phyloP scores from a whole-genome alignment of 2,329 filamentous ascomycete genomes.

The Chaetomium globosum region DNA sequence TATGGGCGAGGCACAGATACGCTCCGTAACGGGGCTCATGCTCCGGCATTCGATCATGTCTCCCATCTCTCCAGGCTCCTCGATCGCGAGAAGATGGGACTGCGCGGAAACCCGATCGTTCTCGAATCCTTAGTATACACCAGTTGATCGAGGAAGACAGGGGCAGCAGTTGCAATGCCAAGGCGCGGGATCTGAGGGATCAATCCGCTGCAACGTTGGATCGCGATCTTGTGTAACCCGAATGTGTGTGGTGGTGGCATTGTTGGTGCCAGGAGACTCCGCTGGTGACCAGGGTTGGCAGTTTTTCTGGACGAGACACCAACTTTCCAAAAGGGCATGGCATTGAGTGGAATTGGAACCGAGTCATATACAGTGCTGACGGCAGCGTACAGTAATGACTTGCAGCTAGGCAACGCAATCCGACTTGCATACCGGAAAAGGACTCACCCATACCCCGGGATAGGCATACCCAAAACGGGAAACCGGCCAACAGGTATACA shows the following conservation, averaged over 20 bases:
- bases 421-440: slow-evolving; percentile 4
- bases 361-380: slow-evolving; percentile 15
- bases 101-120: background rate
- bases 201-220: slow-evolving; percentile 11
- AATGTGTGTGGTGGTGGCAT: too few relatives aligned
- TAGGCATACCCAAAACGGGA: background rate
- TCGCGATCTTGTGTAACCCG: background rate
- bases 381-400: background rate
- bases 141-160: background rate
- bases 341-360: background rate
- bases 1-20: slow-evolving; percentile 4
- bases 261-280: background rate
- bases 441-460: background rate
- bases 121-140: background rate
- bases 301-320: background rate
- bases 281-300: slow-evolving; percentile 8
- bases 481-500: background rate
- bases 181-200: slow-evolving; percentile 6
- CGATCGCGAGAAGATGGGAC: background rate
- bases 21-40: background rate
- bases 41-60: background rate
- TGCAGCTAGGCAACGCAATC: background rate
- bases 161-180: slow-evolving; percentile 2
- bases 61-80: background rate
- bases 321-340: background rate